Conservation (phyloP, 78 protist genomes). For the Mastigamoeba balamuthi region DNA sequence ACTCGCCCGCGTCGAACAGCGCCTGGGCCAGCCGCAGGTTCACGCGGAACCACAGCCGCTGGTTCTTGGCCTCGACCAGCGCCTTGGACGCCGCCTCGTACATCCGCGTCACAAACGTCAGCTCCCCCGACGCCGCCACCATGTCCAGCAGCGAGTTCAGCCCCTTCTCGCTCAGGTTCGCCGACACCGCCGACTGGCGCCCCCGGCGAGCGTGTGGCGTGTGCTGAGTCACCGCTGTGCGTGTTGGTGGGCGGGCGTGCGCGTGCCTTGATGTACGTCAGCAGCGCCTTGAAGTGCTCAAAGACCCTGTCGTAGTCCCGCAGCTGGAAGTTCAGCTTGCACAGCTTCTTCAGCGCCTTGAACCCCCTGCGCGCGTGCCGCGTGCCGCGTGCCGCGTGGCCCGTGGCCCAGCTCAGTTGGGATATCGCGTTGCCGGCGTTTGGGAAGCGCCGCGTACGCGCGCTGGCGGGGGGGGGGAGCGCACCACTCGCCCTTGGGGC, state of each 20-base stretch:
- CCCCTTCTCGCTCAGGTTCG: conserved; percentile 48
- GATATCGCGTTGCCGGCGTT: neutral
- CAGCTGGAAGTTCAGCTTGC: conserved; percentile 26
- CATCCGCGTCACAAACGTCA: conserved; percentile 26
- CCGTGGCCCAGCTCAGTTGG: neutral
- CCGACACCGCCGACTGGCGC: conserved; percentile 24
- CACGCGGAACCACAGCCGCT: conserved; percentile 61
- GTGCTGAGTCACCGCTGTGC: too few species aligned
- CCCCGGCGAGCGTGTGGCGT: neutral
- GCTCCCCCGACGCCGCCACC: conserved; percentile 15
- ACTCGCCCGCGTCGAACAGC: conserved; percentile 47
- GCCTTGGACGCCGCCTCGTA: conserved; percentile 36
- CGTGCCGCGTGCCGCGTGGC: neutral
- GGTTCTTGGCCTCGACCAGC: conserved; percentile 28
- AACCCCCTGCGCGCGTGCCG: conserved; percentile 30
- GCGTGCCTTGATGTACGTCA: conserved; percentile 23
- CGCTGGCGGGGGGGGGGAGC: neutral
- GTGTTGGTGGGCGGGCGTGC: neutral
- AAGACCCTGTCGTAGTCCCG: conserved; percentile 18
- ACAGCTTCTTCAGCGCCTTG: conserved; percentile 52
- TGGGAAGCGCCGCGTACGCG: neutral
- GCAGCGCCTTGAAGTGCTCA: conserved; percentile 21
- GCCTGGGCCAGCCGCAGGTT: conserved; percentile 37
- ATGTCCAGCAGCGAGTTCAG: conserved; percentile 44
- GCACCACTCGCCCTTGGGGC: conserved; percentile 48